phyloP scores from a whole-genome alignment of 306 rosid species.

The Dryas octopetala region DNA sequence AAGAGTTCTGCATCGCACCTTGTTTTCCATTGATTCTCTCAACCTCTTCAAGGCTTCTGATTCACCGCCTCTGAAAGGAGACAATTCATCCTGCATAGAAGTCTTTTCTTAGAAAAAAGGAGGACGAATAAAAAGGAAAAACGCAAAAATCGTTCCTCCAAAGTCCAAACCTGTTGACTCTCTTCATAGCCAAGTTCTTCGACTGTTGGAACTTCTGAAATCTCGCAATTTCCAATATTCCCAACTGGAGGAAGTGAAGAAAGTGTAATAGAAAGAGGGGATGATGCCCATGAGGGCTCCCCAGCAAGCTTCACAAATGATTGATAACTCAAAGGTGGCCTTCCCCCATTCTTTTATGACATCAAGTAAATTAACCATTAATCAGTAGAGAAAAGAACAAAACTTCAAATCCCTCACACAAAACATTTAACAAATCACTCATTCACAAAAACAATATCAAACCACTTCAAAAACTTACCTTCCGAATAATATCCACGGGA shows the following conservation, averaged over 20 bases:
- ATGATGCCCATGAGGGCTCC: slow-evolving; percentile 43
- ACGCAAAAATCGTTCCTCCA: neutral
- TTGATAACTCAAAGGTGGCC: slow-evolving; percentile 81
- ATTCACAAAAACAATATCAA: neutral
- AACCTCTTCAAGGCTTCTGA: slow-evolving; percentile 84
- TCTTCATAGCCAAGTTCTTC: slow-evolving; percentile 78
- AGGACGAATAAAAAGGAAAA: neutral
- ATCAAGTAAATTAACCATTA: slow-evolving; percentile 30
- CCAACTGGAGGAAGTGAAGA: slow-evolving; percentile 76
- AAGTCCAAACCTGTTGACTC: slow-evolving; percentile 53
- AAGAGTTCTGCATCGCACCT: slow-evolving; percentile 41
- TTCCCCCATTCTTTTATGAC: slow-evolving; percentile 77
- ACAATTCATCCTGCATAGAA: slow-evolving; percentile 60
- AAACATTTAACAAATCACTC: neutral
- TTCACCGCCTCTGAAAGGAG: slow-evolving; percentile 95
- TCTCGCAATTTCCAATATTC: slow-evolving; percentile 42
- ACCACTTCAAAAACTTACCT: slow-evolving; percentile 37
- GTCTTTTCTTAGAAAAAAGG: slow-evolving; percentile 22
- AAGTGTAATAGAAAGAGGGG: slow-evolving; percentile 43
- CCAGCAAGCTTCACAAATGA: slow-evolving; percentile 89
- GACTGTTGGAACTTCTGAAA: slow-evolving; percentile 69
- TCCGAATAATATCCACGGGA: slow-evolving; percentile 67
- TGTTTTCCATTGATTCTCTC: slow-evolving; percentile 54
- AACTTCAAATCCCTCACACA: neutral
- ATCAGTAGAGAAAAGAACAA: slow-evolving; percentile 13